Percentiles rank a stretch among this genome's conserved stretches.
Conservation (phyloP, 1,284 basidiomycete species). For the Ustilago sp. region DNA sequence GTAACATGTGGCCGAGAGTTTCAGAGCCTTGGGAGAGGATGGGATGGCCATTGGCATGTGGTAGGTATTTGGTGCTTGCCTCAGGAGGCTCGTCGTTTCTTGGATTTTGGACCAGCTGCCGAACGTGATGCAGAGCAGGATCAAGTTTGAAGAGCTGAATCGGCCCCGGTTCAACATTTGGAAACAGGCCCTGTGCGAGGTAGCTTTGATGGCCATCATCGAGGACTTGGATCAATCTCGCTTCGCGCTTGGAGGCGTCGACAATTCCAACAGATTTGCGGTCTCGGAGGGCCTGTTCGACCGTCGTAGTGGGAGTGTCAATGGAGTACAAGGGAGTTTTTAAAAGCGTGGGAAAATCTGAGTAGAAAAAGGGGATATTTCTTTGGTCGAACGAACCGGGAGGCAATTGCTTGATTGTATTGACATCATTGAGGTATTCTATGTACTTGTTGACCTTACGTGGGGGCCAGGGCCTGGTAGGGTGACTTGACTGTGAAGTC, state of each 20-base stretch:
- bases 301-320: neutral
- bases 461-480: no score
- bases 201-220: no score
- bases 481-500: neutral
- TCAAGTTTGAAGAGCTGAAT: neutral
- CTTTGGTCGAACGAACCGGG: no score
- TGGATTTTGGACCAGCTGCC: no score
- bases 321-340: constrained; percentile 4
- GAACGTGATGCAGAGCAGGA: constrained; percentile 1
- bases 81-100: rapidly evolving
- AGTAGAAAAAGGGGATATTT: neutral
- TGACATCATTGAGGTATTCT: rapidly evolving
- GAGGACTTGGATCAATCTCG: no score
- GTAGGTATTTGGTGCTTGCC: neutral
- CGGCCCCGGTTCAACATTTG: no score
- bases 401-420: no score
- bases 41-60: constrained; percentile 1
- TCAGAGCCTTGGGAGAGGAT: neutral
- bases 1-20: constrained; percentile 19
- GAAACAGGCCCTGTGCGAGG: neutral
- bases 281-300: constrained; percentile 14
- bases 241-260: neutral
- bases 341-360: no score
- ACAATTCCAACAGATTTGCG: neutral
- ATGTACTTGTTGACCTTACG: no score